A percentile compares a stretch with the other conserved stretches of the same genome.
Evolutionary conservation across 768 basidiomycete species (phyloP).

Genomic region (Amanita rimosa): DNA sequence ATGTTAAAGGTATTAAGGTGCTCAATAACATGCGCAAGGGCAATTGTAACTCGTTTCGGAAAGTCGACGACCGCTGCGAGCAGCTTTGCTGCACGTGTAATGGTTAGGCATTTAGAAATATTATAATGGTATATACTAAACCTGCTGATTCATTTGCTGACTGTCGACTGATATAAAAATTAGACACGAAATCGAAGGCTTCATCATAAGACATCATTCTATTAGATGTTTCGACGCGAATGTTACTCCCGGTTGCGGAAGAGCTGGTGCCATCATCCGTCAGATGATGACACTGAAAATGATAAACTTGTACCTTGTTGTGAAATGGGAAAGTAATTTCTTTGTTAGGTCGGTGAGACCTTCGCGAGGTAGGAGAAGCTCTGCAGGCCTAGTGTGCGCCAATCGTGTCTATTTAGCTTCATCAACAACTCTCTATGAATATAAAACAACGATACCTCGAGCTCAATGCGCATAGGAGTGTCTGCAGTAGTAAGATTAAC

Average conservation of each 20-base stretch:
- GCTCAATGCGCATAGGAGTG: slow-evolving; percentile 74
- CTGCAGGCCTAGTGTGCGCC: slow-evolving; percentile 74
- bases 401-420: slow-evolving; percentile 57
- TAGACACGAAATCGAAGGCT: slow-evolving; percentile 56
- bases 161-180: slow-evolving; percentile 51
- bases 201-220: slow-evolving; percentile 46
- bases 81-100: slow-evolving; percentile 34
- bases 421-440: slow-evolving; percentile 1
- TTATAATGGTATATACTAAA: slow-evolving; percentile 21
- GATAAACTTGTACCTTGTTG: slow-evolving; percentile 32
- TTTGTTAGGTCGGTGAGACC: slow-evolving; percentile 59
- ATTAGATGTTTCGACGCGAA: slow-evolving; percentile 55
- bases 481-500: slow-evolving; percentile 30
- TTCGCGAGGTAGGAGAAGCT: slow-evolving; percentile 55
- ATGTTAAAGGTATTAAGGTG: slow-evolving; percentile 68
- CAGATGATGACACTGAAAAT: neutral
- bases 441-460: slow-evolving; percentile 46
- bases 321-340: slow-evolving; percentile 64
- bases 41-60: slow-evolving; percentile 58
- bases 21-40: slow-evolving; percentile 60
- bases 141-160: slow-evolving; percentile 26
- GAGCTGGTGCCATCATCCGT: slow-evolving; percentile 18
- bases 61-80: slow-evolving; percentile 55
- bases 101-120: neutral
- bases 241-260: slow-evolving; percentile 25